A percentile compares a stretch with the other conserved stretches of the same genome.
Evolutionary conservation across 2,329 filamentous ascomycete genomes (phyloP).

Genomic region (Drechmeria coniospora): DNA sequence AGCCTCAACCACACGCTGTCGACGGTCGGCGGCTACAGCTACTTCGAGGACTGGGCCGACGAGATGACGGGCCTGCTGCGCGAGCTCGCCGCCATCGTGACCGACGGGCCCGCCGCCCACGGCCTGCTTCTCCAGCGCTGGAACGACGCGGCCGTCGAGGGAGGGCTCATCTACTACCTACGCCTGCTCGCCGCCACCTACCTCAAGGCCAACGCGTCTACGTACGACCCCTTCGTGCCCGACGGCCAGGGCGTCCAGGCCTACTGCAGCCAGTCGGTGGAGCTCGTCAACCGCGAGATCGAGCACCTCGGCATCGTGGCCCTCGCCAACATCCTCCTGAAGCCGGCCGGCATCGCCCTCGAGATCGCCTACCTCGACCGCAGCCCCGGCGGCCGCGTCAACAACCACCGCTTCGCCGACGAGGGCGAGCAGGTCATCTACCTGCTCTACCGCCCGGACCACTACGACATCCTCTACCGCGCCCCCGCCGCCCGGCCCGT

Average conservation of each 20-base stretch:
- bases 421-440: constrained; percentile 40
- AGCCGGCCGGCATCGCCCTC: constrained; percentile 61
- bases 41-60: constrained; percentile 69
- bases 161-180: constrained; percentile 71
- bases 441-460: constrained; percentile 55
- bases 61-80: constrained; percentile 55
- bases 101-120: constrained; percentile 41
- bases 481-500: constrained; percentile 17
- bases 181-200: constrained; percentile 72
- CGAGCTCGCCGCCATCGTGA: constrained; percentile 43
- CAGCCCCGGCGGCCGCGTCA: constrained; percentile 63
- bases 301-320: constrained; percentile 76
- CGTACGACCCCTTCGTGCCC: constrained; percentile 58
- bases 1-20: constrained; percentile 57
- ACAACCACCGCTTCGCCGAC: constrained; percentile 49
- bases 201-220: constrained; percentile 57
- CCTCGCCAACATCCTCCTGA: constrained; percentile 63
- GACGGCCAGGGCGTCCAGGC: constrained; percentile 42
- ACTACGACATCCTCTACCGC: constrained; percentile 90
- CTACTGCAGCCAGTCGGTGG: constrained; percentile 57
- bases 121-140: constrained; percentile 47
- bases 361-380: constrained; percentile 88
- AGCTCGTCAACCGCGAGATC: constrained; percentile 67
- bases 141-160: constrained; percentile 54
- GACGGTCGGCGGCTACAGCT: constrained; percentile 53